These are phyloP conservation scores for Pontederia paniculata DNA, from an alignment of 176 grass and related monocot genomes.

Conservation along the genomic window DNA sequence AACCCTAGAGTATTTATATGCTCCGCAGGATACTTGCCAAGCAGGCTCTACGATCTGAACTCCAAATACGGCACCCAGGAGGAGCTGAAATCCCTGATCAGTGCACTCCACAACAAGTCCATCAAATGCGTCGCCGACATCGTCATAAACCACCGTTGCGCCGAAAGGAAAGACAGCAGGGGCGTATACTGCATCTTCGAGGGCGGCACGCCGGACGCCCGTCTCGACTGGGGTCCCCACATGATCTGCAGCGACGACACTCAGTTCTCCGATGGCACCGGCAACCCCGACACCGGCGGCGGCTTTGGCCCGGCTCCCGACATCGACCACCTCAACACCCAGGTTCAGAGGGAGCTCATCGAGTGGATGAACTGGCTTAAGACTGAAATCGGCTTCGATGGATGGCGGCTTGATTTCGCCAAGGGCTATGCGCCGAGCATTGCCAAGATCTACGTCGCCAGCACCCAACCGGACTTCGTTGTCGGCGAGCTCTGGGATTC, in stretches of 20 bases:
- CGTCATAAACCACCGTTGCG: neutral
- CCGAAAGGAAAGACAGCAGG: neutral
- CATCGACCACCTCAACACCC: slow-evolving; percentile 10
- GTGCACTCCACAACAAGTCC: neutral
- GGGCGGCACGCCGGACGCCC: neutral
- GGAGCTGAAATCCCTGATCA: neutral
- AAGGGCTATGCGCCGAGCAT: neutral
- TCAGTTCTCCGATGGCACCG: slow-evolving; percentile 8
- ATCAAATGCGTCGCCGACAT: slow-evolving; percentile 3
- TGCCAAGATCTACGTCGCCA: slow-evolving; percentile 1
- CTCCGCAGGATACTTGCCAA: neutral
- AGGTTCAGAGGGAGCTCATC: slow-evolving; percentile 2
- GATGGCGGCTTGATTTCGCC: slow-evolving; percentile 5
- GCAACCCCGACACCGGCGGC: slow-evolving; percentile 2
- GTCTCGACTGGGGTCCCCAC: slow-evolving; percentile 10
- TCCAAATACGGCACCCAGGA: neutral
- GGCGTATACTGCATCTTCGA: slow-evolving; percentile 2
- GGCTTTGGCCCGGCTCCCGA: neutral
- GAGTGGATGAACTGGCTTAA: slow-evolving; percentile 4
- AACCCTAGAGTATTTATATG: too few relatives aligned
- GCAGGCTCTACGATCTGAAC: neutral
- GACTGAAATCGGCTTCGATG: slow-evolving; percentile 1
- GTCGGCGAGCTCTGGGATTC: neutral
- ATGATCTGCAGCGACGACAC: slow-evolving; percentile 7
- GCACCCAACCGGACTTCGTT: neutral